Percentiles rank a stretch among this genome's conserved stretches.
These are phyloP conservation scores for Xerocomellus intermedius DNA, from an alignment of 768 basidiomycete species.

Conservation along the genomic window DNA sequence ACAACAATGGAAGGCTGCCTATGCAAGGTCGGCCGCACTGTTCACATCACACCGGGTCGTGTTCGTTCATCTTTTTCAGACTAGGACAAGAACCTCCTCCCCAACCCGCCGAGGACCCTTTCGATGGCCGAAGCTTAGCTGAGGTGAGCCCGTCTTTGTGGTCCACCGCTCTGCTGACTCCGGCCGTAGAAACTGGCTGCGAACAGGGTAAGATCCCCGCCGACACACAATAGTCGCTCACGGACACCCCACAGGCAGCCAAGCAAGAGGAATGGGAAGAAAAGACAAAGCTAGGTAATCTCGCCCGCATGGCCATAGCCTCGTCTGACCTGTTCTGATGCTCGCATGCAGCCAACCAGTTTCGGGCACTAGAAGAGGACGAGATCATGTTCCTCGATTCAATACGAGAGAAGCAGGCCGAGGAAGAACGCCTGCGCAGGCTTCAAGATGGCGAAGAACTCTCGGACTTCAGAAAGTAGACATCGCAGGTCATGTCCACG, in stretches of 20 bases:
- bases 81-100: conserved; percentile 84
- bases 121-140: conserved; percentile 83
- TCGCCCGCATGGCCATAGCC: conserved; percentile 3
- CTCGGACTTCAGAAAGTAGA: conserved; percentile 74
- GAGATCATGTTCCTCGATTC: conserved; percentile 89
- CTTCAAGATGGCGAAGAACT: conserved; percentile 78
- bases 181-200: conserved; percentile 76
- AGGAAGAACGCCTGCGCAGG: conserved; percentile 73
- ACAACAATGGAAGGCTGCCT: conserved; percentile 89
- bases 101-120: conserved; percentile 69
- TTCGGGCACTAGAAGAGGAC: conserved; percentile 86
- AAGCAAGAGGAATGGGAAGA: conserved; percentile 96
- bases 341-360: conserved; percentile 67
- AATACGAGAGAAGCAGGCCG: conserved; percentile 69
- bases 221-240: conserved; percentile 9
- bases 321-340: conserved; percentile 8
- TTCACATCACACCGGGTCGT: not conserved
- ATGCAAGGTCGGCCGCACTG: conserved; percentile 56
- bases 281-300: conserved; percentile 67
- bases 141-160: conserved; percentile 57
- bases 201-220: conserved; percentile 59
- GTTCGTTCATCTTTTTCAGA: conserved; percentile 36
- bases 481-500: not conserved
- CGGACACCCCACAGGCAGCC: conserved; percentile 51
- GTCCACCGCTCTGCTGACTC: conserved; percentile 11